phyloP scores from a whole-genome alignment of 768 basidiomycete species.

The Tulasnella sp. region DNA sequence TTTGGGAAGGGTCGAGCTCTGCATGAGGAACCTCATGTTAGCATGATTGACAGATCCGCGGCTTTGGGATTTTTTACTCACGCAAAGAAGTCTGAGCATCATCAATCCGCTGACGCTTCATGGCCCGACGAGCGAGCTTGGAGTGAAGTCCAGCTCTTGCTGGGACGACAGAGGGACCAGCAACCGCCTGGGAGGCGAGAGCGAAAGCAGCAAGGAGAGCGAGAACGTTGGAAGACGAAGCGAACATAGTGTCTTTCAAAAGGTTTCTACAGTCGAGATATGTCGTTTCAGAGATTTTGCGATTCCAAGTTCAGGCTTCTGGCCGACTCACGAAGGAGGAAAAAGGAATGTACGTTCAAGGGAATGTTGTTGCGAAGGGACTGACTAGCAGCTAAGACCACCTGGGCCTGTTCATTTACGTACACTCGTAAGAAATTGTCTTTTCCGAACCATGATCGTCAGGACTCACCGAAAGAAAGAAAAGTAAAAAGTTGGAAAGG shows the following conservation, averaged over 20 bases:
- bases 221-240: conserved; percentile 13
- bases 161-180: conserved; percentile 4
- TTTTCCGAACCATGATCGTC: not conserved
- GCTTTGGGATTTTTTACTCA: not conserved
- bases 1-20: conserved; percentile 35
- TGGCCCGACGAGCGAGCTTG: not conserved
- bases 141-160: conserved; percentile 14
- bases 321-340: not conserved
- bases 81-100: conserved; percentile 21
- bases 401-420: not conserved
- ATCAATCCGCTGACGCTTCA: not conserved
- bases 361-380: conserved; percentile 14
- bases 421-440: not conserved
- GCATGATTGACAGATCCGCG: not conserved
- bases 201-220: not conserved
- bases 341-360: conserved; percentile 18
- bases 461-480: not conserved
- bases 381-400: conserved; percentile 19
- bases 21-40: not conserved
- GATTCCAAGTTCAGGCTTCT: not conserved
- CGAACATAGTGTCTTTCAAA: conserved; percentile 19
- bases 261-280: not conserved
- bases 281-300: not conserved
- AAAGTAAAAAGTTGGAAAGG: not conserved
- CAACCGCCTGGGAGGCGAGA: not conserved